Conservation (phyloP, 805 yeast species). For the Yarrowia osloensis region DNA sequence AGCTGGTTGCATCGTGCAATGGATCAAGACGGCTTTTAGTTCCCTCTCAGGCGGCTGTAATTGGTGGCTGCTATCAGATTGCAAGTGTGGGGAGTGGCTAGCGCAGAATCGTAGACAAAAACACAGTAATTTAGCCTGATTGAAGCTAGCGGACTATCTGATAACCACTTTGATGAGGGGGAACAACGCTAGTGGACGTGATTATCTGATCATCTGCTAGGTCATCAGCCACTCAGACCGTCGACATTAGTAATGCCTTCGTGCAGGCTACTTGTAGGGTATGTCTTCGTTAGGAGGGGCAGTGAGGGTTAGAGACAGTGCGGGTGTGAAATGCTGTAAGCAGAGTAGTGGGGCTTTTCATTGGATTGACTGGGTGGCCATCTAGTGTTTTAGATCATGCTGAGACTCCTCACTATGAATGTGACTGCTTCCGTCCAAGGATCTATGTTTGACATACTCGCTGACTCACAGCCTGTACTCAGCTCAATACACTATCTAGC, state of each 20-base stretch:
- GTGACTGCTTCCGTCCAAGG: too few relatives aligned
- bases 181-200: background rate
- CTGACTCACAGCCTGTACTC: too few relatives aligned
- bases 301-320: too few relatives aligned
- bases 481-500: too few relatives aligned
- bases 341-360: too few relatives aligned
- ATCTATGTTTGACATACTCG: too few relatives aligned
- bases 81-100: background rate
- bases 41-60: background rate
- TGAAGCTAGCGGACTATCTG: background rate
- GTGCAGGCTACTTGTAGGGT: background rate
- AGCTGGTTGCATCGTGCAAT: background rate
- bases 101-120: background rate
- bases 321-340: too few relatives aligned
- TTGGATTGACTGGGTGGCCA: too few relatives aligned
- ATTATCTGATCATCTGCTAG: background rate
- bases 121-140: too few relatives aligned
- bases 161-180: background rate
- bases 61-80: background rate
- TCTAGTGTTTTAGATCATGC: too few relatives aligned
- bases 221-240: background rate
- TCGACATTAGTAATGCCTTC: background rate
- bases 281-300: too few relatives aligned
- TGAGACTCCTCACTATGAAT: too few relatives aligned
- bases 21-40: background rate